Conservation (phyloP, 768 basidiomycete genomes). For the Hericium alpestre region DNA sequence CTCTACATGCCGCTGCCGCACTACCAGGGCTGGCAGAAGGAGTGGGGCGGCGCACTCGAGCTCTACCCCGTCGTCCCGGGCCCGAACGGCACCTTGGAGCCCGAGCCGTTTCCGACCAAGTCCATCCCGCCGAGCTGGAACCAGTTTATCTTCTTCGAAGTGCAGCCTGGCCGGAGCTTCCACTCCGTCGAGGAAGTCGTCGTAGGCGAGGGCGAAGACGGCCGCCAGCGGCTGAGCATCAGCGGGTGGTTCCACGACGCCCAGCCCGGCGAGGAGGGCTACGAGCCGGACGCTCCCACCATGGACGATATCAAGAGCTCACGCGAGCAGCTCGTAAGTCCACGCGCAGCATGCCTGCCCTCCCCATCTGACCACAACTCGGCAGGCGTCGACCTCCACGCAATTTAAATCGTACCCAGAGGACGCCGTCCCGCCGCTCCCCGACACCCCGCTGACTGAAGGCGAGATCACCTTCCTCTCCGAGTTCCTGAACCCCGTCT, state of each 20-base stretch:
- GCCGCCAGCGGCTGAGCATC: slow-evolving; percentile 70
- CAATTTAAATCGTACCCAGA: slow-evolving; percentile 38
- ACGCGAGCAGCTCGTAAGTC: slow-evolving; percentile 83
- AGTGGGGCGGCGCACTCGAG: slow-evolving; percentile 91
- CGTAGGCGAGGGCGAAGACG: slow-evolving; percentile 64
- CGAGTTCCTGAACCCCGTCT: slow-evolving; percentile 81
- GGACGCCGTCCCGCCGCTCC: slow-evolving; percentile 36
- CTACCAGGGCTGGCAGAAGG: slow-evolving; percentile 68
- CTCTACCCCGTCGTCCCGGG: slow-evolving; percentile 66
- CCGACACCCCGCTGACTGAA: slow-evolving; percentile 42
- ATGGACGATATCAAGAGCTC: slow-evolving; percentile 51
- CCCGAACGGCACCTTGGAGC: slow-evolving; percentile 59
- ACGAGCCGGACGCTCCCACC: slow-evolving; percentile 38
- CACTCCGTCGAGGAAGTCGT: slow-evolving; percentile 96
- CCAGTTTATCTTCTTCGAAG: slow-evolving; percentile 79
- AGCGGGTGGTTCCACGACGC: slow-evolving; percentile 97
- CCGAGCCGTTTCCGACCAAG: slow-evolving; percentile 53
- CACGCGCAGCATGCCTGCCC: neutral
- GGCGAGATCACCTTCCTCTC: slow-evolving; percentile 64
- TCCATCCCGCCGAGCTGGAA: slow-evolving; percentile 77
- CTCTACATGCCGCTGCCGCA: slow-evolving; percentile 85
- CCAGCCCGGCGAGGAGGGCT: slow-evolving; percentile 84
- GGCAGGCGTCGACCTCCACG: slow-evolving; percentile 52
- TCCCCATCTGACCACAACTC: slow-evolving; percentile 4
- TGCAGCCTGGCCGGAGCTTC: slow-evolving; percentile 93